These are phyloP conservation scores for Nothopassalora personata DNA, from an alignment of 2,329 filamentous ascomycete genomes.

Conservation along the genomic window DNA sequence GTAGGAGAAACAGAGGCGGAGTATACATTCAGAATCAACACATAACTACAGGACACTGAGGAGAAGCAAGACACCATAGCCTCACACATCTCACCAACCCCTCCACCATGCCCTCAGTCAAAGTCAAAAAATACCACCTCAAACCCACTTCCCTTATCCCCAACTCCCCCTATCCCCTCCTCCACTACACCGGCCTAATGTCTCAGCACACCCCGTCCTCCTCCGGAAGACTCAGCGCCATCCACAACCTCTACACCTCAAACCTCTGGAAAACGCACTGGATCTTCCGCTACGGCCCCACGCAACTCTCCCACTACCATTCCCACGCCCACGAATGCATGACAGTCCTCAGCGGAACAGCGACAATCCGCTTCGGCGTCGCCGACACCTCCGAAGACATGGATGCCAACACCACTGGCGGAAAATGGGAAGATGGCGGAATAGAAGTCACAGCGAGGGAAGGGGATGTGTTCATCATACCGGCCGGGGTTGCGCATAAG, in stretches of 20 bases:
- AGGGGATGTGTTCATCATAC: conserved; percentile 57
- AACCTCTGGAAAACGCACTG: conserved; percentile 53
- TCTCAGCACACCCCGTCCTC: conserved; percentile 20
- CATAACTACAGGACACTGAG: not conserved
- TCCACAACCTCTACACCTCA: conserved; percentile 42
- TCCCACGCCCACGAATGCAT: conserved; percentile 54
- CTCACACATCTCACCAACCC: not conserved
- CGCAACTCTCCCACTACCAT: conserved; percentile 55
- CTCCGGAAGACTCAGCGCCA: conserved; percentile 26
- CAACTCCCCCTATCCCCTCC: conserved; percentile 49
- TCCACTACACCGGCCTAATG: conserved; percentile 49
- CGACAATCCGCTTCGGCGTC: conserved; percentile 52
- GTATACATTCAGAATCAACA: not conserved
- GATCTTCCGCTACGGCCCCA: conserved; percentile 53
- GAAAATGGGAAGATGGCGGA: conserved; percentile 42
- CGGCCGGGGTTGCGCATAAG: conserved; percentile 54
- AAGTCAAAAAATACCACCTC: conserved; percentile 36
- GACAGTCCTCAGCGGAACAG: conserved; percentile 50
- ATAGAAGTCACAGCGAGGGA: conserved; percentile 45
- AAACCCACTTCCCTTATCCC: conserved; percentile 44
- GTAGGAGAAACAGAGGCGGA: not conserved
- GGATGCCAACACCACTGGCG: conserved; percentile 38
- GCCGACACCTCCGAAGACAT: conserved; percentile 43
- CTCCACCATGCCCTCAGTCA: conserved; percentile 1
- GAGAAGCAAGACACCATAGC: not conserved